These are phyloP conservation scores for Penicillium bovifimosum DNA, from an alignment of 495 filamentous ascomycete species.

Conservation along the genomic window DNA sequence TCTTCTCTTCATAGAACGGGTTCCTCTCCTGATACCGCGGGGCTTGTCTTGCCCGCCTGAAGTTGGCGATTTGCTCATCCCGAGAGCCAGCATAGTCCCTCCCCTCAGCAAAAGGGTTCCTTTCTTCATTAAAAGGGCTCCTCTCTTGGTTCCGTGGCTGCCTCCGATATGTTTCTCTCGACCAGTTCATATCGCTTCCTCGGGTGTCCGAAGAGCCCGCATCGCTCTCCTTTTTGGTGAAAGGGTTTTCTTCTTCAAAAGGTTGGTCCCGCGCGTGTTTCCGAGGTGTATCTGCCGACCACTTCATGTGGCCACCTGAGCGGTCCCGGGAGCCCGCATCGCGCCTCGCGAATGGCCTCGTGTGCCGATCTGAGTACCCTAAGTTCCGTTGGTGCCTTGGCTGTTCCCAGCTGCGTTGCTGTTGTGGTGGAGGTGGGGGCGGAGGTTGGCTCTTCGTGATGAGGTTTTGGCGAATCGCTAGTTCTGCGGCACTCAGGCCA, in stretches of 20 bases:
- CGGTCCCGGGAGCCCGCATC: neutral
- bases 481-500: conserved; percentile 32
- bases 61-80: neutral
- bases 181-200: too few species aligned
- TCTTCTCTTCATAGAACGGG: neutral
- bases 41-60: neutral
- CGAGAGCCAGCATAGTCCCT: neutral
- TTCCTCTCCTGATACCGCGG: neutral
- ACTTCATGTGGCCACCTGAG: neutral
- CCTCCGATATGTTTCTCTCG: too few species aligned
- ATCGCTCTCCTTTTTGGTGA: too few species aligned
- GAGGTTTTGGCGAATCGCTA: conserved; percentile 29
- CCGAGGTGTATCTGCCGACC: neutral
- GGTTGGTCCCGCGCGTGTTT: neutral
- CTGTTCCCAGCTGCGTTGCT: neutral
- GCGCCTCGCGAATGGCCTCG: neutral
- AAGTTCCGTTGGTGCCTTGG: neutral
- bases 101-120: too few species aligned
- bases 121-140: too few species aligned
- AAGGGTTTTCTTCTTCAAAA: neutral
- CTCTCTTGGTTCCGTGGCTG: too few species aligned
- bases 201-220: too few species aligned
- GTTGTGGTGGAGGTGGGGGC: conserved; percentile 2
- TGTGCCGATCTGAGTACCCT: neutral
- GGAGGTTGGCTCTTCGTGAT: conserved; percentile 15